Percentiles rank a stretch among this genome's conserved stretches.
Evolutionary conservation across 495 filamentous ascomycete genomes (phyloP).

Genomic region (Astrothelium macrocarpum): DNA sequence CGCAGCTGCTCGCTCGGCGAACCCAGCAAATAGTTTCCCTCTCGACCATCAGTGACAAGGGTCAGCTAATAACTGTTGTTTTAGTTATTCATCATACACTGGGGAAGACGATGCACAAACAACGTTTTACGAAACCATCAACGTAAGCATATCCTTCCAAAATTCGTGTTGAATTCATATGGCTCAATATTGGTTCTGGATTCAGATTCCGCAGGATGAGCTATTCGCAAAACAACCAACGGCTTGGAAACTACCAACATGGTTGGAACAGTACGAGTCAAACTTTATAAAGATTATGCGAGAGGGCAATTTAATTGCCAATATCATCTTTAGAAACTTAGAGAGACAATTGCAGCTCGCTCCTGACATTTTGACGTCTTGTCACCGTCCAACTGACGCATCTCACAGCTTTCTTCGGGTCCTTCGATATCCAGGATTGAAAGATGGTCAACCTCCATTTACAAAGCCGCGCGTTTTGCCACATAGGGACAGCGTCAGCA

Average conservation of each 20-base stretch:
- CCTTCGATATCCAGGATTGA: background rate
- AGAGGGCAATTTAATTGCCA: background rate
- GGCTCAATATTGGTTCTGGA: background rate
- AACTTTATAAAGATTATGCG: background rate
- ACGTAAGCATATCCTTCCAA: background rate
- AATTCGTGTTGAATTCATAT: background rate
- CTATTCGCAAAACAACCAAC: background rate
- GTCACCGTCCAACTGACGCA: background rate
- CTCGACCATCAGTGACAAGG: background rate
- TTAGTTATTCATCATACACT: background rate
- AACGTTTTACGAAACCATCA: background rate
- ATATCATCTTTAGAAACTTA: background rate
- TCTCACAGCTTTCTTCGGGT: background rate
- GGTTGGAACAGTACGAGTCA: background rate
- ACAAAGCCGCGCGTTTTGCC: background rate
- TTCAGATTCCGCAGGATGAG: slow-evolving; percentile 2
- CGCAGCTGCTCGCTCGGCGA: background rate
- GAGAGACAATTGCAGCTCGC: background rate
- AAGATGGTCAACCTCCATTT: background rate
- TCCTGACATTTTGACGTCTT: background rate
- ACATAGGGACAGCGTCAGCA: background rate
- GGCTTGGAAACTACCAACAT: background rate
- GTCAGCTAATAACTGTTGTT: background rate
- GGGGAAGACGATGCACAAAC: background rate
- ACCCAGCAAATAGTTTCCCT: background rate